A percentile compares a stretch with the other conserved stretches of the same genome.
phyloP scores from a whole-genome alignment of 116 monocot species.

The Posidonia oceanica region DNA sequence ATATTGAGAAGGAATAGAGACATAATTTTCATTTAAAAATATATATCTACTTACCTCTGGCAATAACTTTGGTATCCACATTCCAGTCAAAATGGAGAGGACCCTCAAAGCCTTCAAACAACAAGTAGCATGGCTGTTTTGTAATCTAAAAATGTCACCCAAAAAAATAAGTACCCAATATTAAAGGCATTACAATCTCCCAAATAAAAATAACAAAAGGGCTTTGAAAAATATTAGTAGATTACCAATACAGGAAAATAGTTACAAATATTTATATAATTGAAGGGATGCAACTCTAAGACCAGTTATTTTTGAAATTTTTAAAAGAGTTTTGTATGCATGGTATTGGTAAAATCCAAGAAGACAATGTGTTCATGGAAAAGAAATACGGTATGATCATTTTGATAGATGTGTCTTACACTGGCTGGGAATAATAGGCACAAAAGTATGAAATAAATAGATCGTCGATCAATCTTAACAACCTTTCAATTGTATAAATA shows the following conservation, averaged over 20 bases:
- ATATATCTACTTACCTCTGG: background rate
- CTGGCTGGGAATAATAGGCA: too few relatives aligned
- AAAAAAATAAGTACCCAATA: background rate
- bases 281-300: too few relatives aligned
- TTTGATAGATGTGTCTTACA: too few relatives aligned
- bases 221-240: background rate
- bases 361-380: too few relatives aligned
- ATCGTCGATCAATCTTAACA: too few relatives aligned
- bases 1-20: background rate
- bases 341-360: too few relatives aligned
- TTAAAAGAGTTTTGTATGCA: too few relatives aligned
- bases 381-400: too few relatives aligned
- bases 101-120: constrained; percentile 4
- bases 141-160: background rate
- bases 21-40: background rate
- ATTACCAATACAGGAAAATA: background rate
- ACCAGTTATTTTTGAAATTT: too few relatives aligned
- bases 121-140: constrained; percentile 6
- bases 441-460: too few relatives aligned
- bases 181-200: background rate
- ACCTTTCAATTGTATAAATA: too few relatives aligned
- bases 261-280: background rate
- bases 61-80: background rate
- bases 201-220: background rate
- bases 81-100: constrained; percentile 2